phyloP scores from a whole-genome alignment of 768 basidiomycete species.

The Arthromyces matolae region DNA sequence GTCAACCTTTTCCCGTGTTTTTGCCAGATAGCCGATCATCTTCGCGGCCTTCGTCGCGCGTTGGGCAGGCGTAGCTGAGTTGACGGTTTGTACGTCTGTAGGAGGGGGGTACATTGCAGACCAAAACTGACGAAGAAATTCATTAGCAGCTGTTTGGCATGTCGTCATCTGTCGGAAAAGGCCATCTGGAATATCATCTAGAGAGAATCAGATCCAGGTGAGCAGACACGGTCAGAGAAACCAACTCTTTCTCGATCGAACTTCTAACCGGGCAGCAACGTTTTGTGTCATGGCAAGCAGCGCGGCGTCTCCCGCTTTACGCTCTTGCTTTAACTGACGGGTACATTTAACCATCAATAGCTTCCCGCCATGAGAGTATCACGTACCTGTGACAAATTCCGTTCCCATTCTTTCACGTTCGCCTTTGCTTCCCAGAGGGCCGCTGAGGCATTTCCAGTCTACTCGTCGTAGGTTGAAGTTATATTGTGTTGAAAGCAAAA shows the following conservation, averaged over 20 bases:
- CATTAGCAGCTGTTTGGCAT: slow-evolving; percentile 90
- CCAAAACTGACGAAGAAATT: slow-evolving; percentile 97
- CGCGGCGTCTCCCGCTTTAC: slow-evolving; percentile 64
- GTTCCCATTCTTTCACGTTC: slow-evolving; percentile 55
- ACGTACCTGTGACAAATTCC: slow-evolving; percentile 52
- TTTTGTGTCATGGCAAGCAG: slow-evolving; percentile 75
- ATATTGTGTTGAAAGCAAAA: neutral
- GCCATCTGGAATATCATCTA: slow-evolving; percentile 77
- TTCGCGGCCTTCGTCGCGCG: slow-evolving; percentile 76
- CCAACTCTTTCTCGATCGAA: slow-evolving; percentile 62
- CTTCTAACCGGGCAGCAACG: slow-evolving; percentile 67
- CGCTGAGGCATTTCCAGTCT: slow-evolving; percentile 43
- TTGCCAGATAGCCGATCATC: slow-evolving; percentile 81
- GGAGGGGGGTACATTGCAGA: slow-evolving; percentile 76
- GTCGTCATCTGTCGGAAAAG: slow-evolving; percentile 82
- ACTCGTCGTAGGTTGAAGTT: no score
- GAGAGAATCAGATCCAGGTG: slow-evolving; percentile 5
- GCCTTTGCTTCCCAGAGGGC: slow-evolving; percentile 46
- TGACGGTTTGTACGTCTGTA: slow-evolving; percentile 49
- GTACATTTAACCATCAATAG: neutral
- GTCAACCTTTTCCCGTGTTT: slow-evolving; percentile 78
- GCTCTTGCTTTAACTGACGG: slow-evolving; percentile 62
- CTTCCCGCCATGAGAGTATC: neutral
- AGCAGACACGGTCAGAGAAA: neutral
- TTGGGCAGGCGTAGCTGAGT: slow-evolving; percentile 58